A percentile compares a stretch with the other conserved stretches of the same genome.
phyloP scores from a whole-genome alignment of 2,329 filamentous ascomycete species.

The Emmonsia crescens region DNA sequence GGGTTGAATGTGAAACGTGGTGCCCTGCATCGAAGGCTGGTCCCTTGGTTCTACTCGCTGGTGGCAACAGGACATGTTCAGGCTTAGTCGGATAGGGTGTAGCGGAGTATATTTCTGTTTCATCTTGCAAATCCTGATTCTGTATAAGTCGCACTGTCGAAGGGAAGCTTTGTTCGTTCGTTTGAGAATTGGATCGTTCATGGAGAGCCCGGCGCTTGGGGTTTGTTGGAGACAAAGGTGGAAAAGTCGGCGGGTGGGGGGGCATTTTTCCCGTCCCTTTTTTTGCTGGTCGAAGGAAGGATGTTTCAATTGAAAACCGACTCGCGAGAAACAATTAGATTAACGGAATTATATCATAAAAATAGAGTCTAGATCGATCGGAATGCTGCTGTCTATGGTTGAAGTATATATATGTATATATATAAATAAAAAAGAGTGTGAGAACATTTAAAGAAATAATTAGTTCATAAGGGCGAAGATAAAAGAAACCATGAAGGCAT shows the following conservation, averaged over 20 bases:
- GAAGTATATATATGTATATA: background rate
- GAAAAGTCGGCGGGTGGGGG: background rate
- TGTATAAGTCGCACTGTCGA: constrained; percentile 29
- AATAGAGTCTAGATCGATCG: constrained; percentile 11
- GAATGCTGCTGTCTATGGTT: constrained; percentile 14
- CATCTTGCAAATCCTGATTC: constrained; percentile 21
- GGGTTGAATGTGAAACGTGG: constrained; percentile 23
- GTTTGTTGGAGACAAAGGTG: constrained; percentile 22
- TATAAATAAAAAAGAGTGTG: background rate
- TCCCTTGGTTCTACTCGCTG: constrained; percentile 29
- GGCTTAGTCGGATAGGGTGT: constrained; percentile 39
- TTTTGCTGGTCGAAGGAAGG: background rate
- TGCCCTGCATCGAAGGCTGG: constrained; percentile 23
- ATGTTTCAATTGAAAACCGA: constrained; percentile 12
- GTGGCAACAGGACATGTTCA: constrained; percentile 35
- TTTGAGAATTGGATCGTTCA: constrained; percentile 37
- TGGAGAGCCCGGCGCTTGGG: constrained; percentile 33
- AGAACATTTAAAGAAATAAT: background rate
- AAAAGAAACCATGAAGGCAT: background rate
- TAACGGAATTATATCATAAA: constrained; percentile 13
- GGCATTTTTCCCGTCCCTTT: constrained; percentile 6
- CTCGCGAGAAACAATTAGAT: constrained; percentile 8
- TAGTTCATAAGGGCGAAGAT: background rate
- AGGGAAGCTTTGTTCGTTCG: constrained; percentile 31
- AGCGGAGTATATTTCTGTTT: constrained; percentile 29